Conservation (phyloP, 306 rosid species). For the Begonia loranthoides region DNA sequence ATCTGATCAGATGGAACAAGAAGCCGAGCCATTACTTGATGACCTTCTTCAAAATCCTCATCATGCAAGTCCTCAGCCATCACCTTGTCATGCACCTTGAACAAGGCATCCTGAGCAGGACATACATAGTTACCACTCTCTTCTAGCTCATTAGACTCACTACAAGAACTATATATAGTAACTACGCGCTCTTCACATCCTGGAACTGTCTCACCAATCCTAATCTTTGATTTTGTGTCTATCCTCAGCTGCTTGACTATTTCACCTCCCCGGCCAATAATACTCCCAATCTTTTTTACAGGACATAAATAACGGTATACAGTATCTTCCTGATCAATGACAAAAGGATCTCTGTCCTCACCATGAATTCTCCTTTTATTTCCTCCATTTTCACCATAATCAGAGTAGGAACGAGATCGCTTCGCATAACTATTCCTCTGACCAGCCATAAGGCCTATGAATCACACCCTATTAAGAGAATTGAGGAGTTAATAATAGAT, state of each 20-base stretch:
- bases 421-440: conserved; percentile 64
- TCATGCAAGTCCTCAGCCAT: conserved; percentile 79
- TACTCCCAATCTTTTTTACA: conserved; percentile 76
- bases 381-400: conserved; percentile 51
- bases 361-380: conserved; percentile 63
- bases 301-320: conserved; percentile 81
- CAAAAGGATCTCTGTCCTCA: conserved; percentile 82
- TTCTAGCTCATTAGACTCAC: conserved; percentile 55
- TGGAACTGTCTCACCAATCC: conserved; percentile 85
- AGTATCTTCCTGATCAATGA: conserved; percentile 67
- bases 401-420: conserved; percentile 61
- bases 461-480: neutral
- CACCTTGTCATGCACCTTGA: conserved; percentile 77
- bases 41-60: conserved; percentile 49
- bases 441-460: conserved; percentile 40
- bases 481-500: neutral
- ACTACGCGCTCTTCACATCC: conserved; percentile 83
- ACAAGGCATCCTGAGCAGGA: conserved; percentile 88
- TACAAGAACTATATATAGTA: conserved; percentile 62
- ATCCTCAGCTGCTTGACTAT: conserved; percentile 84
- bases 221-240: conserved; percentile 78
- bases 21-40: conserved; percentile 65
- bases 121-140: conserved; percentile 41
- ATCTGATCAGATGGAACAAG: conserved; percentile 97
- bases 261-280: conserved; percentile 98